A percentile compares a stretch with the other conserved stretches of the same genome.
These are phyloP conservation scores for Fusarium penzigii DNA, from an alignment of 2,329 filamentous ascomycete species.

Conservation along the genomic window DNA sequence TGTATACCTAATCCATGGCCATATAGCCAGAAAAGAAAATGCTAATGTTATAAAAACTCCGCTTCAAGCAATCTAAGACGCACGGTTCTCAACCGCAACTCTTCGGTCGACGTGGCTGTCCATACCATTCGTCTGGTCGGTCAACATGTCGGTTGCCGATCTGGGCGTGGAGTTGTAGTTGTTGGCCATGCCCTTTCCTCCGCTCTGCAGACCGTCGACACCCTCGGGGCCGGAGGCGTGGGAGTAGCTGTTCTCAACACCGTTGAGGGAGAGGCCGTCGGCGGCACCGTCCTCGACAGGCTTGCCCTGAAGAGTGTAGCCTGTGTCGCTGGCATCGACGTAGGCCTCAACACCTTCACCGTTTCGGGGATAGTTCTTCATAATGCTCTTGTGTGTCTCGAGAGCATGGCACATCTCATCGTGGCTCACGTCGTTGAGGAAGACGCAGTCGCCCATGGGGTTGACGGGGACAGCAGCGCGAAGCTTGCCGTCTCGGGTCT, in stretches of 20 bases:
- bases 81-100: conserved; percentile 14
- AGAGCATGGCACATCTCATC: conserved; percentile 65
- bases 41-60: neutral
- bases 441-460: conserved; percentile 66
- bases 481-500: conserved; percentile 68
- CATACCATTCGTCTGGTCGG: conserved; percentile 14
- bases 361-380: conserved; percentile 61
- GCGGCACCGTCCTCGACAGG: conserved; percentile 19
- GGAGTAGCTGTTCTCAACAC: conserved; percentile 11
- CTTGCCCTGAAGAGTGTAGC: conserved; percentile 45
- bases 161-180: conserved; percentile 9
- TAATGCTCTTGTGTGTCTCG: conserved; percentile 62
- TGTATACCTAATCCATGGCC: too few relatives aligned
- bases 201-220: conserved; percentile 18
- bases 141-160: conserved; percentile 16
- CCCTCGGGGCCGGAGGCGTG: conserved; percentile 21
- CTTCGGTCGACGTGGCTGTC: conserved; percentile 13
- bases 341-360: conserved; percentile 69
- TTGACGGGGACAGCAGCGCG: conserved; percentile 65
- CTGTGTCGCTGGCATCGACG: conserved; percentile 69
- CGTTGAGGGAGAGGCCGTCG: conserved; percentile 7
- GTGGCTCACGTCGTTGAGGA: conserved; percentile 66
- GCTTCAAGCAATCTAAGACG: neutral
- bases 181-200: conserved; percentile 12
- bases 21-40: neutral